Percentiles rank a stretch among this genome's conserved stretches.
Evolutionary conservation across 2,329 filamentous ascomycete genomes (phyloP).

Genomic region (Botrytis byssoidea): DNA sequence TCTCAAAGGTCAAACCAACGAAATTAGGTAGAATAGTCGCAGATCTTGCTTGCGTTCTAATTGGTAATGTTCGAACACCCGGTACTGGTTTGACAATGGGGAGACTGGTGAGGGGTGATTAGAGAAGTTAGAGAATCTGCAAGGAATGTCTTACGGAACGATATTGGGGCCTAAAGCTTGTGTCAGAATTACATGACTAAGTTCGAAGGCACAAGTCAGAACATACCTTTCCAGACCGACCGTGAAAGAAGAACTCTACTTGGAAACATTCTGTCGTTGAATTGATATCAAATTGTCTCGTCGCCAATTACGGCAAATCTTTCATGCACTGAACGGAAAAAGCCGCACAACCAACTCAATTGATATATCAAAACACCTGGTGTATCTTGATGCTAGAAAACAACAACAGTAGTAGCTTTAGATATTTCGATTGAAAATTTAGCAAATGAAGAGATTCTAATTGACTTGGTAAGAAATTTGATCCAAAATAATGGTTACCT

Average conservation of each 20-base stretch:
- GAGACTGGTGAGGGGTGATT: slow-evolving; percentile 46
- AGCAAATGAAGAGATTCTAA: not conserved
- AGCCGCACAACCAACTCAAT: not conserved
- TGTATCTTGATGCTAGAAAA: not conserved
- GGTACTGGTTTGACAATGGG: slow-evolving; percentile 50
- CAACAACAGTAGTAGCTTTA: not conserved
- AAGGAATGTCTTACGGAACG: slow-evolving; percentile 57
- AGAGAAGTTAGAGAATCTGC: slow-evolving; percentile 30
- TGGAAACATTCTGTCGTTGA: slow-evolving; percentile 51
- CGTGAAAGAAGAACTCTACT: slow-evolving; percentile 59
- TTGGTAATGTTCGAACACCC: slow-evolving; percentile 57
- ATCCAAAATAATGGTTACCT: not conserved
- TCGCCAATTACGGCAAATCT: not conserved
- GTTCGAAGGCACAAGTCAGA: not conserved
- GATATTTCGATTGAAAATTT: not conserved
- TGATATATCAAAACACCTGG: not conserved
- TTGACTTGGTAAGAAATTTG: not conserved
- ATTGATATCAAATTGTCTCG: slow-evolving; percentile 13
- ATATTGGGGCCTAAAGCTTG: slow-evolving; percentile 61
- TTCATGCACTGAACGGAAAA: not conserved
- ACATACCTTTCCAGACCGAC: slow-evolving; percentile 72
- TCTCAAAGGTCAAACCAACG: slow-evolving; percentile 66
- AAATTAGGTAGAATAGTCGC: slow-evolving; percentile 74
- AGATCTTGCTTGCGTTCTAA: slow-evolving; percentile 67
- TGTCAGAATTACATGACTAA: slow-evolving; percentile 26